Evolutionary conservation across 352 stramenopile genomes (phyloP).

Genomic region (Ophiocytium majus): DNA sequence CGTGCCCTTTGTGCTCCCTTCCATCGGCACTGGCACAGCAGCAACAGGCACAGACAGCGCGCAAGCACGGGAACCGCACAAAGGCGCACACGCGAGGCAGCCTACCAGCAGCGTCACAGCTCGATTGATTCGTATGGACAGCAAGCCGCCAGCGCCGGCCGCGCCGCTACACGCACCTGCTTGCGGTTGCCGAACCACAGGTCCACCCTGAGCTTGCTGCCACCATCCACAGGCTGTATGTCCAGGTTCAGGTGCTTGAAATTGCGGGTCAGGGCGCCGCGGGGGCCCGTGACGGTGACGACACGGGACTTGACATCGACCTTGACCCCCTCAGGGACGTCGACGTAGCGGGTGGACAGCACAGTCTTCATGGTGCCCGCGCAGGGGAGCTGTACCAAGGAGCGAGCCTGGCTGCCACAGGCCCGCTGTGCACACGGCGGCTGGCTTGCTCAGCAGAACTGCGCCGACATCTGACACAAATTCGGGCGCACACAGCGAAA

Average conservation of each 20-base stretch:
- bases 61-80: no score
- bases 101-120: neutral
- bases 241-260: slow-evolving; percentile 97
- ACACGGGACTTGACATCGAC: slow-evolving; percentile 87
- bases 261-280: slow-evolving; percentile 85
- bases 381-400: no score
- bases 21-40: no score
- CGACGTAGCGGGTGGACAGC: slow-evolving; percentile 53
- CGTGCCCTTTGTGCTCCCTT: no score
- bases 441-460: no score
- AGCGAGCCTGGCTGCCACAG: neutral
- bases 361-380: slow-evolving; percentile 52
- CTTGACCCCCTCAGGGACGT: slow-evolving; percentile 69
- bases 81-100: no score
- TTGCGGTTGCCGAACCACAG: slow-evolving; percentile 99
- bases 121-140: neutral
- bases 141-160: neutral
- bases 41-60: no score
- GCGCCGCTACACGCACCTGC: slow-evolving; percentile 62
- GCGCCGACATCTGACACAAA: no score
- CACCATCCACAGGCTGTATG: slow-evolving; percentile 69
- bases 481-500: no score
- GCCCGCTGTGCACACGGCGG: neutral
- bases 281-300: slow-evolving; percentile 91
- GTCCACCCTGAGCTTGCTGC: slow-evolving; percentile 86